Conservation (phyloP, 257 asterid species). For the Salvia hispanica region DNA sequence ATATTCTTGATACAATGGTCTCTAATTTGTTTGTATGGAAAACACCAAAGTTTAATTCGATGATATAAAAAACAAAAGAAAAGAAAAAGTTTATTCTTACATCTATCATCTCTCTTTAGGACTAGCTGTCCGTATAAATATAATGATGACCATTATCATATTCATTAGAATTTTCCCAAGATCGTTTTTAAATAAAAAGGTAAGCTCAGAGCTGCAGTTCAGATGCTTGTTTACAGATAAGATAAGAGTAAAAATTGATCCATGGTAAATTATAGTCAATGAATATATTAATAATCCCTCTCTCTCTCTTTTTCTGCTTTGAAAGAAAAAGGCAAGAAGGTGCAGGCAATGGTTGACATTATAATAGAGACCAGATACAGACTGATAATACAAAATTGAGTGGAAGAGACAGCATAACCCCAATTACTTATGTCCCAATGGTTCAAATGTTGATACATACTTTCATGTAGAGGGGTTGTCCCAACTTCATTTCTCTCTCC, state of each 20-base stretch:
- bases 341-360: slow-evolving; percentile 31
- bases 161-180: background rate
- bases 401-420: slow-evolving; percentile 39
- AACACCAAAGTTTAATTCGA: background rate
- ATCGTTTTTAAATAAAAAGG: background rate
- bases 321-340: too few species aligned
- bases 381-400: slow-evolving; percentile 2
- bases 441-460: slow-evolving; percentile 24
- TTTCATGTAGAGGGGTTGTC: slow-evolving; percentile 38
- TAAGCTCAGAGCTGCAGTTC: background rate
- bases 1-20: slow-evolving; percentile 2
- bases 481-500: slow-evolving; percentile 46
- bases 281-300: too few species aligned
- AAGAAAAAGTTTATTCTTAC: background rate
- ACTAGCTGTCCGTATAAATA: too few species aligned
- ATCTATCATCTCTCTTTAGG: background rate
- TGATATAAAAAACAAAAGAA: background rate
- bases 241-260: background rate
- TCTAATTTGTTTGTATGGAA: background rate
- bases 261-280: too few species aligned
- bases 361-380: slow-evolving; percentile 36
- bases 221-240: background rate
- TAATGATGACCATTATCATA: background rate
- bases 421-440: slow-evolving; percentile 41
- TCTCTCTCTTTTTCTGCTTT: too few species aligned